These are phyloP conservation scores for Talaromyces stipitatus DNA, from an alignment of 495 filamentous ascomycete species.

Conservation along the genomic window DNA sequence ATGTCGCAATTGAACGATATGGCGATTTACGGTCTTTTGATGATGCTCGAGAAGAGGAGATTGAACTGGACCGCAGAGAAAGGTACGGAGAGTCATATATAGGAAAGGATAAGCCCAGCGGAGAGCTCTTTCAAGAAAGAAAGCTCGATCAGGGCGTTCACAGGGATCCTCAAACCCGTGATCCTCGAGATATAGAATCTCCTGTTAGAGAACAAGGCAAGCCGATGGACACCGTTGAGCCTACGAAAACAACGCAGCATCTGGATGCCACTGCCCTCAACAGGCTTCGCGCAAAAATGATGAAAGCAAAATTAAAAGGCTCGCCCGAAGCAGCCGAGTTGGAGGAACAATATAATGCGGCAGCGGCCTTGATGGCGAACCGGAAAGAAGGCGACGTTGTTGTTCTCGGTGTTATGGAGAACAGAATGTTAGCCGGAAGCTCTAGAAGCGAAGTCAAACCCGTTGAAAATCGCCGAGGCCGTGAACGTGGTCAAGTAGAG, in stretches of 20 bases:
- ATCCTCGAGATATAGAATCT: constrained; percentile 13
- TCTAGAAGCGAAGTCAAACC: constrained; percentile 66
- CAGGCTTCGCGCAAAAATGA: constrained; percentile 79
- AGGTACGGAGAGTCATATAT: constrained; percentile 83
- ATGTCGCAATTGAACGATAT: constrained; percentile 73
- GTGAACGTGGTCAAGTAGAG: constrained; percentile 70
- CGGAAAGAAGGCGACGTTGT: constrained; percentile 58
- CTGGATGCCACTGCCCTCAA: constrained; percentile 78
- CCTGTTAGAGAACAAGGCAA: constrained; percentile 39
- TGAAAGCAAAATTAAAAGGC: constrained; percentile 83
- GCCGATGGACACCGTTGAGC: constrained; percentile 30
- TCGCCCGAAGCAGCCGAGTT: constrained; percentile 66
- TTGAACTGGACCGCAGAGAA: constrained; percentile 77
- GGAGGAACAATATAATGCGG: constrained; percentile 77
- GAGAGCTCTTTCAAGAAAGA: constrained; percentile 77
- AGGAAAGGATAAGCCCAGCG: constrained; percentile 80
- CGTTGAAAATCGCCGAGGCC: constrained; percentile 66
- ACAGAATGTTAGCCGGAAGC: constrained; percentile 72
- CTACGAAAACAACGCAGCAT: constrained; percentile 32
- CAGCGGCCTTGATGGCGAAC: constrained; percentile 52
- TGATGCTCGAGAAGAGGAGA: constrained; percentile 88
- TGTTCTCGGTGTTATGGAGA: constrained; percentile 80
- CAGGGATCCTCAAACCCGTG: constrained; percentile 14
- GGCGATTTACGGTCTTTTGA: constrained; percentile 82
- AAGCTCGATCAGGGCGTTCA: constrained; percentile 43